Percentiles rank a stretch among this genome's conserved stretches.
phyloP scores from a whole-genome alignment of 352 stramenopile genomes.

The Phytophthora constricta region DNA sequence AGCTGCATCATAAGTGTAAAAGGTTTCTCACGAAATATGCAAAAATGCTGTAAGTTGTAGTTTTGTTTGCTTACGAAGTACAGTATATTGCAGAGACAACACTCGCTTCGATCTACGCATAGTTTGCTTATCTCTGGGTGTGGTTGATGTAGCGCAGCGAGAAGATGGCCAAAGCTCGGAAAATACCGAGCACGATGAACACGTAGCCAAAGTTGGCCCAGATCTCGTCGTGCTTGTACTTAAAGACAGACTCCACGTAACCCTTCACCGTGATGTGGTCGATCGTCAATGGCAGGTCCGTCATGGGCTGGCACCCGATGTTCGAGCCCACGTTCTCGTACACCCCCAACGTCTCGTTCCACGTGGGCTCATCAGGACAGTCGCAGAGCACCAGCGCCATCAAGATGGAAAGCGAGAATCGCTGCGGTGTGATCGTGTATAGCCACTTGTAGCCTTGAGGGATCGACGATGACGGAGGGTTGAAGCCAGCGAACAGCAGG shows the following conservation, averaged over 20 bases:
- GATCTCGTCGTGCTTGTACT: slow-evolving; percentile 28
- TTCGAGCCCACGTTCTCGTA: slow-evolving; percentile 26
- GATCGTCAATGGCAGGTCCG: slow-evolving; percentile 16
- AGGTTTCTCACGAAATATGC: too few relatives aligned
- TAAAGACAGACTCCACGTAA: slow-evolving; percentile 29
- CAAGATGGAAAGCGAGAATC: slow-evolving; percentile 38
- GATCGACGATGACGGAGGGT: slow-evolving; percentile 36
- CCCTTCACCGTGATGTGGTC: slow-evolving; percentile 22
- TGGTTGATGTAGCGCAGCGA: slow-evolving; percentile 48
- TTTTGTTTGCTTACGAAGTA: too few relatives aligned
- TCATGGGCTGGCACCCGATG: slow-evolving; percentile 31
- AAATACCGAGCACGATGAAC: slow-evolving; percentile 33
- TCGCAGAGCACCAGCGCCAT: slow-evolving; percentile 38
- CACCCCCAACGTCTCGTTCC: slow-evolving; percentile 17
- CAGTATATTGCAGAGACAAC: too few relatives aligned
- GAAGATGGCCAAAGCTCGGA: slow-evolving; percentile 29
- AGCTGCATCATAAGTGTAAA: too few relatives aligned
- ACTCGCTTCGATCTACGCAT: too few relatives aligned
- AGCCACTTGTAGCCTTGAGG: slow-evolving; percentile 44
- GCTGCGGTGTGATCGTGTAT: slow-evolving; percentile 40
- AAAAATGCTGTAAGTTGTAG: too few relatives aligned
- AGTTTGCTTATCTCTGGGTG: slow-evolving; percentile 29
- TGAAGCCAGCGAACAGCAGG: slow-evolving; percentile 44
- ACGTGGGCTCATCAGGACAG: slow-evolving; percentile 30
- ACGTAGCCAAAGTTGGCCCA: slow-evolving; percentile 36